Conservation (phyloP, 805 yeast genomes). For the Candida manassasensis region DNA sequence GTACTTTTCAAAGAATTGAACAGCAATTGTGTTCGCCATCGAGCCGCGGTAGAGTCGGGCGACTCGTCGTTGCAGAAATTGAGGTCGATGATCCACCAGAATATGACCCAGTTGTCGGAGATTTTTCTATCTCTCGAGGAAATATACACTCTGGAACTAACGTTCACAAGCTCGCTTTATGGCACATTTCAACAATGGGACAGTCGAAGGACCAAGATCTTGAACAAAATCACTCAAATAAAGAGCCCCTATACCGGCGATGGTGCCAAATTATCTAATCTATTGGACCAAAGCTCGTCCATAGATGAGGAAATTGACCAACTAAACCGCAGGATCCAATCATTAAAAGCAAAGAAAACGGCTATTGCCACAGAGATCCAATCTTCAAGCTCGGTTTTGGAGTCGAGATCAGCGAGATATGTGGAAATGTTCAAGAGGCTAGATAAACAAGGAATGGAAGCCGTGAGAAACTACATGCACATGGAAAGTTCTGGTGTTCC, state of each 20-base stretch:
- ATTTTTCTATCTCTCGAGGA: conserved; percentile 43
- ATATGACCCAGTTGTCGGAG: conserved; percentile 37
- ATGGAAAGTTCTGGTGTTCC: conserved; percentile 1
- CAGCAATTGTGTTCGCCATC: conserved; percentile 21
- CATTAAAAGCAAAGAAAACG: conserved; percentile 29
- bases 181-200: conserved; percentile 39
- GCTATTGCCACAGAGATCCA: conserved; percentile 35
- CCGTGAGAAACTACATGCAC: conserved; percentile 15
- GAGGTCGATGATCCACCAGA: conserved; percentile 23
- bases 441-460: conserved; percentile 34
- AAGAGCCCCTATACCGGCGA: conserved; percentile 36
- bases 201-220: conserved; percentile 25
- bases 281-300: conserved; percentile 27
- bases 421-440: conserved; percentile 36
- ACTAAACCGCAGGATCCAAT: conserved; percentile 31
- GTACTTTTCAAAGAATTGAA: conserved; percentile 16
- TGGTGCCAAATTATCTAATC: conserved; percentile 35
- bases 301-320: conserved; percentile 35
- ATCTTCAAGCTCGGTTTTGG: conserved; percentile 46
- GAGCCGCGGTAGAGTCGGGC: conserved; percentile 26
- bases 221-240: conserved; percentile 33
- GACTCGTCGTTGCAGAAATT: conserved; percentile 25
- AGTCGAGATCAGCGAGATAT: conserved; percentile 43
- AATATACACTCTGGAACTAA: conserved; percentile 37
- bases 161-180: conserved; percentile 21